phyloP scores from a whole-genome alignment of 179 eudicot genomes.

The Beta lomatogona region DNA sequence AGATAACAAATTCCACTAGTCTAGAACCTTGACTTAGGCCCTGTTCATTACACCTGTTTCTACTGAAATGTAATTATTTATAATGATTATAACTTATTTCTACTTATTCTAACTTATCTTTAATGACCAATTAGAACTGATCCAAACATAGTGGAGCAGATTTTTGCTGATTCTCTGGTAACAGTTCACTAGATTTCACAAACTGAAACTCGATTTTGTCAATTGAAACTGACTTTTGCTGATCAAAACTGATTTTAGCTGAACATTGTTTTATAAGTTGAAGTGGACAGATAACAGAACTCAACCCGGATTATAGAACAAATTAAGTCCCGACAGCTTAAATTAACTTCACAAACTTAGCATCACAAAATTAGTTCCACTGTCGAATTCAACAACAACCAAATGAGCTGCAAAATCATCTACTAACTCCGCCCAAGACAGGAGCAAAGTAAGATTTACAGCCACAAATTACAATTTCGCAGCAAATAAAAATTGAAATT shows the following conservation, averaged over 20 bases:
- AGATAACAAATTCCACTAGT: neutral
- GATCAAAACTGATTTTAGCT: too few species aligned
- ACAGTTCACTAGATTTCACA: too few species aligned
- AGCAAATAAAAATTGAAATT: neutral
- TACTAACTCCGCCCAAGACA: neutral
- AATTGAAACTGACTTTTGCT: too few species aligned
- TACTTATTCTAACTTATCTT: neutral
- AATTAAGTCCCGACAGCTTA: neutral
- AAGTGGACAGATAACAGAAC: too few species aligned
- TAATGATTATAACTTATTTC: too few species aligned
- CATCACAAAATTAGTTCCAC: neutral
- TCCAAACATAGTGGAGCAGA: too few species aligned
- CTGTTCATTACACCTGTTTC: neutral
- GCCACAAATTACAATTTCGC: neutral
- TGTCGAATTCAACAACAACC: neutral
- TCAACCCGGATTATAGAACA: neutral
- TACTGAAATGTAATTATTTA: too few species aligned
- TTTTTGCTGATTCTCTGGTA: too few species aligned
- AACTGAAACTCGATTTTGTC: too few species aligned
- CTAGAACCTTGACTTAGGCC: neutral
- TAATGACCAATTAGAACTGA: too few species aligned
- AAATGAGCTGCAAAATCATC: neutral
- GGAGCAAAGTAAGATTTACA: neutral
- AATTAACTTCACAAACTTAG: neutral
- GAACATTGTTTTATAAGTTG: too few species aligned